Percentiles rank a stretch among this genome's conserved stretches.
These are phyloP conservation scores for Pestalotiopsis sp. DNA, from an alignment of 2,329 filamentous ascomycete species.

Conservation along the genomic window DNA sequence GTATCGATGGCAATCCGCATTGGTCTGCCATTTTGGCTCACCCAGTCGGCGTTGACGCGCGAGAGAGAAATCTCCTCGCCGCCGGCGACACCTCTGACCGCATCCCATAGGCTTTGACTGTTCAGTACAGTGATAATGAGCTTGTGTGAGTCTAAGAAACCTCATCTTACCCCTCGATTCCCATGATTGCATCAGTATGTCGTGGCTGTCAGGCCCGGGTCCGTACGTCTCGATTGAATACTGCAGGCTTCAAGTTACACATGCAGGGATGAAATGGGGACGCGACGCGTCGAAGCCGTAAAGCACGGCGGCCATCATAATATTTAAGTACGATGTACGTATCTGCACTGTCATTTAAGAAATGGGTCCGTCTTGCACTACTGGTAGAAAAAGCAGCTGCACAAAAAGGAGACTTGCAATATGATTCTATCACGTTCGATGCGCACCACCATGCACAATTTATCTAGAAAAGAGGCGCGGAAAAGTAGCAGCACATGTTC, in stretches of 20 bases:
- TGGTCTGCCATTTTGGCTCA: constrained; percentile 21
- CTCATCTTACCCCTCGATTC: constrained; percentile 14
- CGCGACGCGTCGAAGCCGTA: neutral
- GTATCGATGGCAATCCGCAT: constrained; percentile 28
- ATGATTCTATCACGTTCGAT: too few relatives aligned
- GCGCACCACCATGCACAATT: too few relatives aligned
- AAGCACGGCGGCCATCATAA: neutral
- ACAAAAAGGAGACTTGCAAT: too few relatives aligned
- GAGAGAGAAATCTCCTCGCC: constrained; percentile 19
- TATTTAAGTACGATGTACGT: too few relatives aligned
- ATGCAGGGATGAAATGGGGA: neutral
- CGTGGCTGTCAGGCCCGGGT: neutral
- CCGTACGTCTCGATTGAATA: neutral
- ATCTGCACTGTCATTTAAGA: neutral
- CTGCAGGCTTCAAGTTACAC: too few relatives aligned
- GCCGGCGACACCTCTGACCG: constrained; percentile 18
- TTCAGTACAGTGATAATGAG: neutral
- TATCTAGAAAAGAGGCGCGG: too few relatives aligned
- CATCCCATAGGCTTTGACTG: constrained; percentile 7
- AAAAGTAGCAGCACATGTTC: too few relatives aligned
- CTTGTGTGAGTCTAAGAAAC: neutral
- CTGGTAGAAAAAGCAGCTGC: too few relatives aligned
- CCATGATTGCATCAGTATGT: constrained; percentile 2
- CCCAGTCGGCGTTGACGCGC: constrained; percentile 25
- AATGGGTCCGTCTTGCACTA: too few relatives aligned